Evolutionary conservation across 2,329 filamentous ascomycete species (phyloP).

Genomic region (Aspergillus alliaceus): DNA sequence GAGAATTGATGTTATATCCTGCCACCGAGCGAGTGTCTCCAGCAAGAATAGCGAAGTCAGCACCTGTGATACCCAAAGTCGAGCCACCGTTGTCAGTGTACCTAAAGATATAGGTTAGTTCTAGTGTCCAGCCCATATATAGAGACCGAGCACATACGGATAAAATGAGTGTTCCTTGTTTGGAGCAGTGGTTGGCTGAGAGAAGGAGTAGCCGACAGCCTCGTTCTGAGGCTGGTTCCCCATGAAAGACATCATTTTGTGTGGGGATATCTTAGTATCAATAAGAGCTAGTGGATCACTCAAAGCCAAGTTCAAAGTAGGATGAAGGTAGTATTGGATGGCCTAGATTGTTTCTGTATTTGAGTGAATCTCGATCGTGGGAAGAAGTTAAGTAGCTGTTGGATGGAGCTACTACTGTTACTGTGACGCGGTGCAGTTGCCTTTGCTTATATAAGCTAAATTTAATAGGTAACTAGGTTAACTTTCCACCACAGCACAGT

Average conservation of each 20-base stretch:
- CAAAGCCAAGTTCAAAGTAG: background rate
- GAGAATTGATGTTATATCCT: conserved; percentile 98
- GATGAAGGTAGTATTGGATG: background rate
- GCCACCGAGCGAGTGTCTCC: conserved; percentile 95
- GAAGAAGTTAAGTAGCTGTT: background rate
- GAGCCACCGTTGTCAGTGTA: conserved; percentile 99
- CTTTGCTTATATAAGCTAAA: conserved; percentile 38
- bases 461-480: too few species aligned
- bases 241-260: conserved; percentile 57
- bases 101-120: conserved; percentile 30
- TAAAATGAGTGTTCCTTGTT: conserved; percentile 76
- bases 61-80: conserved; percentile 89
- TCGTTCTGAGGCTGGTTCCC: conserved; percentile 50
- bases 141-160: conserved; percentile 62
- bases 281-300: background rate
- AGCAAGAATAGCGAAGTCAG: conserved; percentile 92
- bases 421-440: conserved; percentile 41
- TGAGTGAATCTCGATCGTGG: background rate
- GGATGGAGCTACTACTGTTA: conserved; percentile 11
- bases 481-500: too few species aligned
- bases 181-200: conserved; percentile 49
- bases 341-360: background rate
- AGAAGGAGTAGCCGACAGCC: conserved; percentile 62
- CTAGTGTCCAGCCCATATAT: background rate
- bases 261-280: background rate